Evolutionary conservation across 73 alveolate species (phyloP).

Genomic region (Breviolum minutum): DNA sequence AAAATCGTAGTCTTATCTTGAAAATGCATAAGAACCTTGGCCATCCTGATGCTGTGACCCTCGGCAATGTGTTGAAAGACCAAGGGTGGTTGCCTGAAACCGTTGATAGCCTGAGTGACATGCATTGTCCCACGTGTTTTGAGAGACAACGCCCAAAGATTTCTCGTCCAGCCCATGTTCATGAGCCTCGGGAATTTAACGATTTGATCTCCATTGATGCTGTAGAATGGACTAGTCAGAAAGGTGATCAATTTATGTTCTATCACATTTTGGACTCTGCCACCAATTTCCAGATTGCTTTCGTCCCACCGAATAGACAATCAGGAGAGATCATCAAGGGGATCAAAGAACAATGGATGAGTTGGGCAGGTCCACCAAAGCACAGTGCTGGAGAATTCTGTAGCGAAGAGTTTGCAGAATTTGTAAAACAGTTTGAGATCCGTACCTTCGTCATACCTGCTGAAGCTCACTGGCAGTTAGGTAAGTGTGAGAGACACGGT

Average conservation of each 20-base stretch:
- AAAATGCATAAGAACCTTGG: slow-evolving; percentile 25
- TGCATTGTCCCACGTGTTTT: not conserved
- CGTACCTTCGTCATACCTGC: too few species aligned
- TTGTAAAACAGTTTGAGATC: too few species aligned
- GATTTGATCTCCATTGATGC: not conserved
- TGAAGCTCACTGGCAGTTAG: too few species aligned
- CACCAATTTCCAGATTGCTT: not conserved
- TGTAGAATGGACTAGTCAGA: not conserved
- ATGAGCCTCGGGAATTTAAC: not conserved
- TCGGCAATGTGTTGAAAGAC: not conserved
- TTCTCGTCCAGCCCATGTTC: not conserved
- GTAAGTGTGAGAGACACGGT: too few species aligned
- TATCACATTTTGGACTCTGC: not conserved
- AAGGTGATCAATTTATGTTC: not conserved
- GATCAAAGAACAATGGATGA: too few species aligned
- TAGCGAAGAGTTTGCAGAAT: too few species aligned
- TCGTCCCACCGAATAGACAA: not conserved
- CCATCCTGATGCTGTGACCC: not conserved
- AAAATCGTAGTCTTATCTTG: not conserved
- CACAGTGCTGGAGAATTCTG: too few species aligned
- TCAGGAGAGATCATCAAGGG: not conserved
- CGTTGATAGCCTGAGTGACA: not conserved
- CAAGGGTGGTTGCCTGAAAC: not conserved
- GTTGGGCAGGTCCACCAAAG: too few species aligned
- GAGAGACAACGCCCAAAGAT: not conserved